Evolutionary conservation across 2,329 filamentous ascomycete genomes (phyloP).

Genomic region (Arthroderma sp.): DNA sequence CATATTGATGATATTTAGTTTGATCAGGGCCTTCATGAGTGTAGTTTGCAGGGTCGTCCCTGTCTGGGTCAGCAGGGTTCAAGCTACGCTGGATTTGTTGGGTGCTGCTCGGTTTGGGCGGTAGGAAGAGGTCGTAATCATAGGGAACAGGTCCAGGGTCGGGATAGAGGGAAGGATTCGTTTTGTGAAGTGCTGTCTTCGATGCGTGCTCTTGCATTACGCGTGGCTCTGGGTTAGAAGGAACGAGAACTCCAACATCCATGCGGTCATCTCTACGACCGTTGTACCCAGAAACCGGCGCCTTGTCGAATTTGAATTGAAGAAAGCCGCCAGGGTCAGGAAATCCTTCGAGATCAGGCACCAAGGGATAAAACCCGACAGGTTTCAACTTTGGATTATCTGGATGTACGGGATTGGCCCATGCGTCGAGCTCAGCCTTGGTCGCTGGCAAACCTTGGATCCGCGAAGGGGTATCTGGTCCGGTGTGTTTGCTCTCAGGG

Average conservation of each 20-base stretch:
- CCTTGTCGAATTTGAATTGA: conserved; percentile 47
- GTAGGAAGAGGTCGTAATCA: conserved; percentile 49
- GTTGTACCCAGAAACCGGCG: conserved; percentile 38
- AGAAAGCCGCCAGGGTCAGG: conserved; percentile 47
- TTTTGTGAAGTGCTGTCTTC: conserved; percentile 34
- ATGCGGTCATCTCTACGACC: conserved; percentile 45
- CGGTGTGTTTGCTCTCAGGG: conserved; percentile 45
- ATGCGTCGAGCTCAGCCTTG: conserved; percentile 44
- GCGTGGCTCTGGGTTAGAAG: conserved; percentile 36
- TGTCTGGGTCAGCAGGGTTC: conserved; percentile 38
- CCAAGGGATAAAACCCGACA: conserved; percentile 46
- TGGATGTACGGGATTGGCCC: conserved; percentile 47
- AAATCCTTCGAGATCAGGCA: conserved; percentile 48
- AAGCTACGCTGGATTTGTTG: conserved; percentile 44
- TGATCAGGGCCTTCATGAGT: conserved; percentile 31
- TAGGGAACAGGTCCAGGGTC: conserved; percentile 41
- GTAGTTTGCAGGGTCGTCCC: conserved; percentile 41
- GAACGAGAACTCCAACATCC: conserved; percentile 45
- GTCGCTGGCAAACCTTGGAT: conserved; percentile 42
- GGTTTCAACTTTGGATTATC: conserved; percentile 43
- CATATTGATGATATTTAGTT: conserved; percentile 39
- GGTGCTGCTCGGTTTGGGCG: conserved; percentile 34
- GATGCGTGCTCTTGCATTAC: conserved; percentile 35
- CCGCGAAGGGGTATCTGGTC: conserved; percentile 40
- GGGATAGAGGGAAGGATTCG: conserved; percentile 37